Evolutionary conservation across 2,329 filamentous ascomycete genomes (phyloP).

Genomic region (Cladosporium colombiae): DNA sequence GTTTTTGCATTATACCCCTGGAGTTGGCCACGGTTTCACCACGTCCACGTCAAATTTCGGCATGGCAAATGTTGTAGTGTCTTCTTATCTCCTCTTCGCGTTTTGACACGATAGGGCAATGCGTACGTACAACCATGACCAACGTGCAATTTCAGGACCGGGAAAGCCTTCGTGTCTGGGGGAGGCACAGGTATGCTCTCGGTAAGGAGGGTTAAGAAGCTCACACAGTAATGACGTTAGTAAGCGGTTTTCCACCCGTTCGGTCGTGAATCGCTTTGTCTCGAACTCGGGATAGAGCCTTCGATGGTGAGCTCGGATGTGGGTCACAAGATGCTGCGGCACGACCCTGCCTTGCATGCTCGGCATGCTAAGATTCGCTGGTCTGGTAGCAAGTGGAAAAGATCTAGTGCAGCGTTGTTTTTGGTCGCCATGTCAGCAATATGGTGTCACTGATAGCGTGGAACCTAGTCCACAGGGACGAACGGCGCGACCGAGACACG

Average conservation of each 20-base stretch:
- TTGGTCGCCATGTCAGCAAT: neutral
- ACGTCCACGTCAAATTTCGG: neutral
- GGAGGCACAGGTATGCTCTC: neutral
- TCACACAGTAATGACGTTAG: neutral
- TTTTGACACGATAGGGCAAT: slow-evolving; percentile 1
- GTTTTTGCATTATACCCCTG: neutral
- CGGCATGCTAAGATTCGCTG: neutral
- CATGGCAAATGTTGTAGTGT: slow-evolving; percentile 3
- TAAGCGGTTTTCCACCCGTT: neutral
- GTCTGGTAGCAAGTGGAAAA: neutral
- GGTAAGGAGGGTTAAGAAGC: neutral
- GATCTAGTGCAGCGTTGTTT: neutral
- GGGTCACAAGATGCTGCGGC: neutral
- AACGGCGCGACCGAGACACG: slow-evolving; percentile 10
- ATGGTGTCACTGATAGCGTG: neutral
- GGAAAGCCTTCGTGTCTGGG: neutral
- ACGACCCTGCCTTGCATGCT: neutral
- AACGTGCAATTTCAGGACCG: neutral
- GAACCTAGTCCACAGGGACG: neutral
- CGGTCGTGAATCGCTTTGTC: neutral
- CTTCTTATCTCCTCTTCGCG: neutral
- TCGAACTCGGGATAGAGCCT: neutral
- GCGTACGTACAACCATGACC: neutral
- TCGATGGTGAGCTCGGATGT: neutral
- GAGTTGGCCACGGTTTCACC: neutral